Percentiles rank a stretch among this genome's conserved stretches.
Conservation (phyloP, 306 rosid species). For the Cicer arietinum region DNA sequence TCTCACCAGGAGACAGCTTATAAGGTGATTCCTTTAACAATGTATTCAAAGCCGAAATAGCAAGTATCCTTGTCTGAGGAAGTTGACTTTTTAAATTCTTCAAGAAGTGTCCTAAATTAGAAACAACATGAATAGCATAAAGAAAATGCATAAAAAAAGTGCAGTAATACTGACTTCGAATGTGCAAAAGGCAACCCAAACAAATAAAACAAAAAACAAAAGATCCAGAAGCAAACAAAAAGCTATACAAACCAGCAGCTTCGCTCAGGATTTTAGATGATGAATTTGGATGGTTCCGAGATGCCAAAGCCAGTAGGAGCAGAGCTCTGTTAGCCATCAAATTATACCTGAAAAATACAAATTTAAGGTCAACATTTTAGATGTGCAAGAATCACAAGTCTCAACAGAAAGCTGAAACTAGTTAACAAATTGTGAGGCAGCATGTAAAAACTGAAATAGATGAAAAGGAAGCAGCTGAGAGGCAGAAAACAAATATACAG, state of each 20-base stretch:
- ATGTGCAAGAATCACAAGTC: slow-evolving; percentile 11
- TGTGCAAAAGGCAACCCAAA: slow-evolving; percentile 19
- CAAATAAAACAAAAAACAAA: background rate
- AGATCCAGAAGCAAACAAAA: slow-evolving; percentile 34
- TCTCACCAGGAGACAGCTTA: slow-evolving; percentile 67
- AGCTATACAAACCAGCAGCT: slow-evolving; percentile 79
- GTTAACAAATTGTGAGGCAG: slow-evolving; percentile 34
- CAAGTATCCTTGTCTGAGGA: slow-evolving; percentile 98
- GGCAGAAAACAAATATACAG: slow-evolving; percentile 31
- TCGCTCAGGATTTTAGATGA: slow-evolving; percentile 84
- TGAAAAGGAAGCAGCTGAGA: slow-evolving; percentile 17
- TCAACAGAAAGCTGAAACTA: slow-evolving; percentile 30
- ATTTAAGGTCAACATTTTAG: slow-evolving; percentile 35
- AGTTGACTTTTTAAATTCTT: slow-evolving; percentile 93
- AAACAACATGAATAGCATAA: slow-evolving; percentile 34
- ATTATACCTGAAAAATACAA: slow-evolving; percentile 74
- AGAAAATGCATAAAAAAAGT: background rate
- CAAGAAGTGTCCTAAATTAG: slow-evolving; percentile 85
- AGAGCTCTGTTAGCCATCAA: slow-evolving; percentile 97
- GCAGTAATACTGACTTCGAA: slow-evolving; percentile 28
- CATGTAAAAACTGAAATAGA: slow-evolving; percentile 34
- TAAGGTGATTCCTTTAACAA: slow-evolving; percentile 95
- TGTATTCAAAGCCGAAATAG: slow-evolving; percentile 92
- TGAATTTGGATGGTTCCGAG: slow-evolving; percentile 78
- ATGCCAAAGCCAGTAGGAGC: slow-evolving; percentile 91